phyloP scores from a whole-genome alignment of 108 stramenopile genomes.

The Discostella pseudostelligera region DNA sequence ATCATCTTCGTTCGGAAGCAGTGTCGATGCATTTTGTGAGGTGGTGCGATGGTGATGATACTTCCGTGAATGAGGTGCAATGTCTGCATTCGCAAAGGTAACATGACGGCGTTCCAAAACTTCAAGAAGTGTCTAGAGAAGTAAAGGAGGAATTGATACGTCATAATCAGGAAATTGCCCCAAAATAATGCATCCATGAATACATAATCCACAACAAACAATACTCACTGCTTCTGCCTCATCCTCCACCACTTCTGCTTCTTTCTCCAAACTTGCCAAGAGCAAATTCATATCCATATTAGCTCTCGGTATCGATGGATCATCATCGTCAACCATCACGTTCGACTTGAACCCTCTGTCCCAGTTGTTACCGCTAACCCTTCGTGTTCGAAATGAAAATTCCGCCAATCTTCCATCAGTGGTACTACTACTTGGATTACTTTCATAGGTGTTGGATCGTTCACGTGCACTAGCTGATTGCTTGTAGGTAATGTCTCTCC shows the following conservation, averaged over 20 bases:
- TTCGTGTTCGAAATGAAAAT: background rate
- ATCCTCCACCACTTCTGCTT: slow-evolving; percentile 29
- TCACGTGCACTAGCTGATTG: background rate
- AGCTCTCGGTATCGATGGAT: background rate
- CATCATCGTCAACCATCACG: too few species aligned
- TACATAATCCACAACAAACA: background rate
- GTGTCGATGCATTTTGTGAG: background rate
- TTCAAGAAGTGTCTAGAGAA: slow-evolving; percentile 33
- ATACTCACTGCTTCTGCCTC: slow-evolving; percentile 39
- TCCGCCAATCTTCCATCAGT: background rate
- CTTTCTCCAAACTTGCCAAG: slow-evolving; percentile 34
- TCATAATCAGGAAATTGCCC: background rate
- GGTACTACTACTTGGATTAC: background rate
- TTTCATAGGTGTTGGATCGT: background rate
- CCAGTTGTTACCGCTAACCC: background rate
- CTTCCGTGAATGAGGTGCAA: background rate
- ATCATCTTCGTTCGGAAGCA: background rate
- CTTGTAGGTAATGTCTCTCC: background rate
- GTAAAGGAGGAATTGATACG: background rate
- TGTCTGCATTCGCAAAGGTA: slow-evolving; percentile 5
- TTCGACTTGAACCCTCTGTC: too few species aligned
- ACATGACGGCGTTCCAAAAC: slow-evolving; percentile 46
- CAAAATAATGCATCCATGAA: background rate
- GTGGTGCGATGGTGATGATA: slow-evolving; percentile 20
- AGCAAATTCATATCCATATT: slow-evolving; percentile 17